phyloP scores from a whole-genome alignment of 2,329 filamentous ascomycete species.

The Sphaerulina vaccinii region DNA sequence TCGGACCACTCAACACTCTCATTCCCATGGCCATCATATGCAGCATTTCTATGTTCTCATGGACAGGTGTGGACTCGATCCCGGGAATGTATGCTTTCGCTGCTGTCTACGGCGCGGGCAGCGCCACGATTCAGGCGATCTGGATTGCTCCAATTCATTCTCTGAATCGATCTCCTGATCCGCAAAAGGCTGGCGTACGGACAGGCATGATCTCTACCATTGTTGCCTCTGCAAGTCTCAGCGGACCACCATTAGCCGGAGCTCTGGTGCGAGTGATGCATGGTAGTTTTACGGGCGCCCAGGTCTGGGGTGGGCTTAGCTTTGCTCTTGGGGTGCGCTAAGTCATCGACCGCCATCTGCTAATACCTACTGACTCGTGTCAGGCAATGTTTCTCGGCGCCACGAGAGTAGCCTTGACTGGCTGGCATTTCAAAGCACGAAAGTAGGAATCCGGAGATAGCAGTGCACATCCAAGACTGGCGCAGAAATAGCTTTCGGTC shows the following conservation, averaged over 20 bases:
- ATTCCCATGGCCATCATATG: not conserved
- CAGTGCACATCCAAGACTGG: too few species aligned
- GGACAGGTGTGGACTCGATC: not conserved
- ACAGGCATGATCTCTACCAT: not conserved
- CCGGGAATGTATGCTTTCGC: not conserved
- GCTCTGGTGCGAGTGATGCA: not conserved
- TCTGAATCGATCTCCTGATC: not conserved
- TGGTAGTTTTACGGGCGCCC: not conserved
- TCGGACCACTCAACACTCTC: not conserved
- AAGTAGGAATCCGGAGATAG: too few species aligned
- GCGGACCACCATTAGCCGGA: not conserved
- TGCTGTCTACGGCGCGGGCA: not conserved
- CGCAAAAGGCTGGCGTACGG: not conserved
- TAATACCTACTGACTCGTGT: too few species aligned
- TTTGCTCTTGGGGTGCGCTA: too few species aligned
- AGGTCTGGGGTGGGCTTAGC: too few species aligned
- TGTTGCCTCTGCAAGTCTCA: not conserved
- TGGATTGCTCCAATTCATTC: not conserved
- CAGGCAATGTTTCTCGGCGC: too few species aligned
- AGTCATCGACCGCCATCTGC: too few species aligned
- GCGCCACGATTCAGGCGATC: not conserved
- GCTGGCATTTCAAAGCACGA: too few species aligned
- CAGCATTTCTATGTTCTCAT: not conserved
- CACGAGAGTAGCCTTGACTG: too few species aligned
- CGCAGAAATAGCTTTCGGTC: too few species aligned